These are phyloP conservation scores for Penstemon barbatus DNA, from an alignment of 257 asterid genomes.

Conservation along the genomic window DNA sequence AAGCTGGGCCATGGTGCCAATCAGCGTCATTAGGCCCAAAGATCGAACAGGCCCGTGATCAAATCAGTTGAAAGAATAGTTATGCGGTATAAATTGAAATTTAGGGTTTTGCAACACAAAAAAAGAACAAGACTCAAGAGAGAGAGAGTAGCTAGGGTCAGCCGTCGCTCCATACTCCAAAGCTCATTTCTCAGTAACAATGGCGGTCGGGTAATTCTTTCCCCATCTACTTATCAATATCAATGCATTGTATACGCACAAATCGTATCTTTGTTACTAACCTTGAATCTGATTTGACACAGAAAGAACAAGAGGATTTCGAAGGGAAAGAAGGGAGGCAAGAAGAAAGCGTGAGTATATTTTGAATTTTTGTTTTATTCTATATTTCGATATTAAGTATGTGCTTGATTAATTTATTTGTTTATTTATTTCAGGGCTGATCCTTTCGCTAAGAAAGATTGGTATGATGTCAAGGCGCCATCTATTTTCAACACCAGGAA, in stretches of 20 bases:
- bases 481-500: constrained; percentile 50
- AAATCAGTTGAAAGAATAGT: no score
- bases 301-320: constrained; percentile 46
- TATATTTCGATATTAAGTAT: background rate
- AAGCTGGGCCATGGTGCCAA: no score
- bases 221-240: background rate
- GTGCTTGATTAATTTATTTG: background rate
- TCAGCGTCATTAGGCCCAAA: no score
- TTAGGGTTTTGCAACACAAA: no score
- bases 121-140: no score
- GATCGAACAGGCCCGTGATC: no score
- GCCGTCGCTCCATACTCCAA: no score
- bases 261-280: background rate
- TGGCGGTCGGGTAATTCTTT: constrained; percentile 53
- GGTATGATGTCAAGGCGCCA: constrained; percentile 68
- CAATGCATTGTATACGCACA: background rate
- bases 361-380: background rate
- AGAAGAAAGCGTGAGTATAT: constrained; percentile 34
- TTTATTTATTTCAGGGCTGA: constrained; percentile 34
- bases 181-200: constrained; percentile 6
- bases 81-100: no score
- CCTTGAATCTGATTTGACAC: background rate
- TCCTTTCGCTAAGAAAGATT: constrained; percentile 63
- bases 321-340: constrained; percentile 48
- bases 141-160: no score